Percentiles rank a stretch among this genome's conserved stretches.
Evolutionary conservation across 2,329 filamentous ascomycete species (phyloP).

Genomic region (Sporothrix variecibatus): DNA sequence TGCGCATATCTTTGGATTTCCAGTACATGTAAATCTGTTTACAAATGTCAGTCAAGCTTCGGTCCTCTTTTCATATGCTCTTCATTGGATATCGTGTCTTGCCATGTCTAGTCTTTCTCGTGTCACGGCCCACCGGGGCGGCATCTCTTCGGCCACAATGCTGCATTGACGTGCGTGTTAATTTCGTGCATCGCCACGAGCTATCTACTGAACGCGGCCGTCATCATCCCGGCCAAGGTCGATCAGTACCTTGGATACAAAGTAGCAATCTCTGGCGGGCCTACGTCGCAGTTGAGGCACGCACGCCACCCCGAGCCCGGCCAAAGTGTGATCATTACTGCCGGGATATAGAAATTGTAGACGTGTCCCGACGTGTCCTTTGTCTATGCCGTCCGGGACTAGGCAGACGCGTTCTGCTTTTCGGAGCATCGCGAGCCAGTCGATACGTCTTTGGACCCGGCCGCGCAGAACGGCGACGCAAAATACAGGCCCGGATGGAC

Average conservation of each 20-base stretch:
- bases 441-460: neutral
- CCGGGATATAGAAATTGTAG: too few species aligned
- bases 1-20: neutral
- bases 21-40: neutral
- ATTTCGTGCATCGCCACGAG: neutral
- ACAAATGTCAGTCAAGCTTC: neutral
- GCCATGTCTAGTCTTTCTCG: neutral
- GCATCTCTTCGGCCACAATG: neutral
- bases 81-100: neutral
- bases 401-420: neutral
- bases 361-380: neutral
- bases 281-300: neutral
- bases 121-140: neutral
- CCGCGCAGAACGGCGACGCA: neutral
- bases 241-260: neutral
- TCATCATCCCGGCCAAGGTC: neutral
- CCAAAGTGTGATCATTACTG: neutral
- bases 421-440: neutral
- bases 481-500: neutral
- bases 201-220: neutral
- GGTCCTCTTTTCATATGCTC: neutral
- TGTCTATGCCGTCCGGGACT: neutral
- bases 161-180: neutral
- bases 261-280: neutral
- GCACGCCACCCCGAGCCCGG: neutral